Evolutionary conservation across 345 rosid species (phyloP).

Genomic region (Boechera divaricarpa): DNA sequence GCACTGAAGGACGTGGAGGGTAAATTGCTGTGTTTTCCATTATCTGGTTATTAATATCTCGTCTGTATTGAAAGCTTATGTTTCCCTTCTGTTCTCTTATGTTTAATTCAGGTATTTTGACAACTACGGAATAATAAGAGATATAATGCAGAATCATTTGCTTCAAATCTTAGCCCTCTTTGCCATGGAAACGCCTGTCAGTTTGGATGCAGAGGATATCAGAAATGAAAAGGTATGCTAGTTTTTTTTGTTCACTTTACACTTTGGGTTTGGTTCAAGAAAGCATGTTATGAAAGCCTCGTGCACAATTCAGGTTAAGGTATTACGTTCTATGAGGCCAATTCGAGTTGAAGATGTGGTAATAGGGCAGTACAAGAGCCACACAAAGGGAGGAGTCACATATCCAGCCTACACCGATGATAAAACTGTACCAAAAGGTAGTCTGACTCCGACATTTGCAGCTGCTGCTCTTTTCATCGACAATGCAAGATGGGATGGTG

Average conservation of each 20-base stretch:
- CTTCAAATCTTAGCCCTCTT: constrained; percentile 97
- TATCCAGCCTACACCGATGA: constrained; percentile 90
- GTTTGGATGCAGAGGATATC: constrained; percentile 97
- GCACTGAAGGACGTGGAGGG: constrained; percentile 99
- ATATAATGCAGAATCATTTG: constrained; percentile 98
- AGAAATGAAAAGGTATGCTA: constrained; percentile 88
- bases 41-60: background rate
- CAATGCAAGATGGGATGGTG: constrained; percentile 99
- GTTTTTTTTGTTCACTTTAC: background rate
- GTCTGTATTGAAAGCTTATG: constrained; percentile 10
- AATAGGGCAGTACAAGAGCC: constrained; percentile 95
- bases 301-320: constrained; percentile 76
- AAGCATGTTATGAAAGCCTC: constrained; percentile 26
- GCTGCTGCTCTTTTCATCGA: constrained; percentile 98
- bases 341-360: constrained; percentile 78
- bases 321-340: constrained; percentile 94
- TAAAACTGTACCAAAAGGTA: constrained; percentile 84
- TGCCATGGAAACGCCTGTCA: constrained; percentile 99
- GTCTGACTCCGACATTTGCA: constrained; percentile 96
- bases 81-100: background rate
- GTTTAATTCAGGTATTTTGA: constrained; percentile 75
- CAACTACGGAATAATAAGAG: constrained; percentile 93
- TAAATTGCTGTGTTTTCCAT: constrained; percentile 44
- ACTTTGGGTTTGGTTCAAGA: constrained; percentile 14
- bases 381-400: constrained; percentile 76